A percentile compares a stretch with the other conserved stretches of the same genome.
phyloP scores from a whole-genome alignment of 345 rosid genomes.

The Eucalyptus erythrocorys region DNA sequence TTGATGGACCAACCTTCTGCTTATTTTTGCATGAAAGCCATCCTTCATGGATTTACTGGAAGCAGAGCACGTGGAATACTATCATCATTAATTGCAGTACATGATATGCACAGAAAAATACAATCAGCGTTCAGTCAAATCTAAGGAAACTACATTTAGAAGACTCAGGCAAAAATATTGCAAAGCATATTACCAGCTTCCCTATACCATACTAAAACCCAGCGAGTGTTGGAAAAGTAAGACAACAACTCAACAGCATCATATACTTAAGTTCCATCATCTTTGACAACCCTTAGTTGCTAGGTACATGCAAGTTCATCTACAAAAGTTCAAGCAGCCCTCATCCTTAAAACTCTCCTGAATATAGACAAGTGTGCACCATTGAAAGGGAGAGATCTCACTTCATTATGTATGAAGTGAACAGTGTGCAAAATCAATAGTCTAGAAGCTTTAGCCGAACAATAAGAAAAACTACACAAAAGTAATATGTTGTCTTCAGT shows the following conservation, averaged over 20 bases:
- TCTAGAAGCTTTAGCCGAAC: neutral
- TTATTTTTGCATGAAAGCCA: conserved; percentile 52
- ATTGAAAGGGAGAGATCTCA: neutral
- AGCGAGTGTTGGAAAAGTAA: neutral
- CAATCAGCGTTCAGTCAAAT: neutral
- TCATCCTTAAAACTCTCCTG: neutral
- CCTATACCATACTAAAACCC: neutral
- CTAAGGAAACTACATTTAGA: too few relatives aligned
- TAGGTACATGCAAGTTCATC: neutral
- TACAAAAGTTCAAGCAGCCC: neutral
- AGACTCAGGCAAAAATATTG: neutral
- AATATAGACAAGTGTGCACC: neutral
- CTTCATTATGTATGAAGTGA: neutral
- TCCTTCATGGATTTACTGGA: conserved; percentile 74
- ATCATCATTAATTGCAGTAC: neutral
- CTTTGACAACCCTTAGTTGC: neutral
- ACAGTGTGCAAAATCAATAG: neutral
- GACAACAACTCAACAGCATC: neutral
- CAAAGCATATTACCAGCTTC: neutral
- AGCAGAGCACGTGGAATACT: neutral
- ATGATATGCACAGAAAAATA: neutral
- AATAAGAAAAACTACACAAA: neutral
- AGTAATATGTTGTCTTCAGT: neutral
- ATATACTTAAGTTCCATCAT: neutral
- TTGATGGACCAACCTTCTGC: conserved; percentile 68